phyloP scores from a whole-genome alignment of 2,329 filamentous ascomycete species.

The Aspergillus amoenus region DNA sequence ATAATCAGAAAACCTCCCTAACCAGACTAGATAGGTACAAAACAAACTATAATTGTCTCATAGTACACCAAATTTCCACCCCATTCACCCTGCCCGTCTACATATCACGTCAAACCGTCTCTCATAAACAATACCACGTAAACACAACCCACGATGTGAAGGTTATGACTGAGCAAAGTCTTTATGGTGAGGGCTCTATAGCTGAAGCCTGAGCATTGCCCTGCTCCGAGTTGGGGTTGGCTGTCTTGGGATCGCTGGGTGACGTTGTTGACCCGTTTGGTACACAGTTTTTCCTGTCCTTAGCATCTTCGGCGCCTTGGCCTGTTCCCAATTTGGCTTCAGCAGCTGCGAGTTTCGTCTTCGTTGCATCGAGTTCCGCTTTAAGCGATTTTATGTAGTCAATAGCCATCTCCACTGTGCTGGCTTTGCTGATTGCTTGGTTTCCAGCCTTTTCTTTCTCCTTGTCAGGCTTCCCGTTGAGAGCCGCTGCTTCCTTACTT shows the following conservation, averaged over 20 bases:
- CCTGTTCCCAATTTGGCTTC: constrained; percentile 56
- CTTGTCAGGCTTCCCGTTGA: constrained; percentile 45
- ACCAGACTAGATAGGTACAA: neutral
- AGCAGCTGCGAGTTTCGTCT: constrained; percentile 61
- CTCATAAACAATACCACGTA: constrained; percentile 10
- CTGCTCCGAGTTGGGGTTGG: neutral
- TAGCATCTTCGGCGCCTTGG: neutral
- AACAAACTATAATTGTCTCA: neutral
- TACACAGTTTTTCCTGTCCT: constrained; percentile 10
- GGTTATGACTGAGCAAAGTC: neutral
- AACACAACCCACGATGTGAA: neutral
- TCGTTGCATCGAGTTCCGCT: constrained; percentile 66
- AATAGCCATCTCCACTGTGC: constrained; percentile 95
- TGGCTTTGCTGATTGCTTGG: constrained; percentile 84
- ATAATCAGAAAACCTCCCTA: constrained; percentile 10
- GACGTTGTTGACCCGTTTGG: neutral
- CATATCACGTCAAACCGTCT: neutral
- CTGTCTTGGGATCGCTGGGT: neutral
- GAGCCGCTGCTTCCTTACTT: constrained; percentile 35
- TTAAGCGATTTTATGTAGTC: constrained; percentile 88
- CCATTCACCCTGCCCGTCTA: neutral
- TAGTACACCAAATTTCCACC: neutral
- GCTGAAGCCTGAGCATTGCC: neutral
- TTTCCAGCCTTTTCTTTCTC: constrained; percentile 50
- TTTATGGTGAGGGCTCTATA: constrained; percentile 1